Evolutionary conservation across 192 early-diverging fungal species (phyloP).

Genomic region (Umbelopsis isabellina): DNA sequence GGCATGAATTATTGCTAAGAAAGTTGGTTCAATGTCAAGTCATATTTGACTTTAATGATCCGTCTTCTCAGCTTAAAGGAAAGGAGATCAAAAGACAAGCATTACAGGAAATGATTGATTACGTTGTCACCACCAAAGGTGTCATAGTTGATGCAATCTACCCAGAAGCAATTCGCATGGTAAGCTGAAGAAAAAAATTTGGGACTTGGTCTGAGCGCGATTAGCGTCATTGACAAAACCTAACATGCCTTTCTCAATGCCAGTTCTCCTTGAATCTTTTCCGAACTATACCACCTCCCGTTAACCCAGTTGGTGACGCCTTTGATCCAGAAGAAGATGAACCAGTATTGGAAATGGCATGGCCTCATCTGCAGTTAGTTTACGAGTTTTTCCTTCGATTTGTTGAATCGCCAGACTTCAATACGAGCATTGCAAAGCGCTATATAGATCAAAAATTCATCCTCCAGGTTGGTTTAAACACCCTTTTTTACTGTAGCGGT

Average conservation of each 20-base stretch:
- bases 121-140: constrained; percentile 75
- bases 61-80: constrained; percentile 71
- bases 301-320: constrained; percentile 86
- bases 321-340: constrained; percentile 96
- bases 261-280: constrained; percentile 85
- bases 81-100: constrained; percentile 89
- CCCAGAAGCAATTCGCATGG: constrained; percentile 85
- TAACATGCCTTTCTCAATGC: not conserved
- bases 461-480: constrained; percentile 43
- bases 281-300: constrained; percentile 86
- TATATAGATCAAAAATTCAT: constrained; percentile 88
- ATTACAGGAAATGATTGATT: constrained; percentile 82
- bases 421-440: constrained; percentile 84
- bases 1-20: constrained; percentile 77
- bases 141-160: constrained; percentile 82
- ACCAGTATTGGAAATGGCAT: constrained; percentile 87
- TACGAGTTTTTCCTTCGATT: constrained; percentile 93
- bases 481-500: constrained; percentile 35
- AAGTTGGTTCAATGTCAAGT: constrained; percentile 83
- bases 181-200: constrained; percentile 29
- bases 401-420: constrained; percentile 91
- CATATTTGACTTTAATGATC: constrained; percentile 88
- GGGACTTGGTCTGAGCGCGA: not conserved
- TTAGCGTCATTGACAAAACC: not conserved
- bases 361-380: constrained; percentile 91